Evolutionary conservation across 495 filamentous ascomycete genomes (phyloP), one percentile per base, ranked within the genome.

Genomic region (Zalerion maritima): DNA sequence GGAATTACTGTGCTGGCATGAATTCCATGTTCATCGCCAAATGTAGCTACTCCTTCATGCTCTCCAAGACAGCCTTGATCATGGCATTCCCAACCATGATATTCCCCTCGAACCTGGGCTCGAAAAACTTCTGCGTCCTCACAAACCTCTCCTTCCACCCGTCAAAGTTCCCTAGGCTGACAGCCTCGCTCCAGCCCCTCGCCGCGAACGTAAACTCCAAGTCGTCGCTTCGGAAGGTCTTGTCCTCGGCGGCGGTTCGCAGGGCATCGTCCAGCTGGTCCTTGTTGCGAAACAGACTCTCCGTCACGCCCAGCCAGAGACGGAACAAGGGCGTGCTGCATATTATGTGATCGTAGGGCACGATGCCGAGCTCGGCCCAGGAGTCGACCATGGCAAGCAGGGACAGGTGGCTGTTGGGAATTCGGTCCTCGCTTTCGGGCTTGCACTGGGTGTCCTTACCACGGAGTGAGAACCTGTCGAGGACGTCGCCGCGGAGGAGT

Each of bases 341-440:
- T 41, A 97, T 93, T 84, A 96, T 94, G 59, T 97, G 89, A 52
- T 96, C 86, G 51, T 96, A 97, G 1, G 89, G 89, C 18, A 89
- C 79, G 38, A 94, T 97, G 18, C 75, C 80, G 9, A 94, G 63
- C 35, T 79, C 79, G 52, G 75, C 86, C 89, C 89, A 97, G 54
- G 84, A 96, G 56, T 97, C 89, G 16, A 96, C 89, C 71, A 97
- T 97, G n/a, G 87, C 91, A 21, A 97, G 69, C 27, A 97, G 67
- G 54, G 72, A 80, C 18, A 97, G 61, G 50, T 97, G 89, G 43
- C 83, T 94, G 54, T 97, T 97, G 15, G 78, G 82, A 12, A 76
- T 61, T 3, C 21, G 13, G 28, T 28, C 26, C 42, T 71, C 62
- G 8, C 40, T 41, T n/a, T 43, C 40, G 2, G 53, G 42, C 35